A percentile compares a stretch with the other conserved stretches of the same genome.
Evolutionary conservation across 2,329 filamentous ascomycete genomes (phyloP).

Genomic region (Lasiodiplodia sp.): DNA sequence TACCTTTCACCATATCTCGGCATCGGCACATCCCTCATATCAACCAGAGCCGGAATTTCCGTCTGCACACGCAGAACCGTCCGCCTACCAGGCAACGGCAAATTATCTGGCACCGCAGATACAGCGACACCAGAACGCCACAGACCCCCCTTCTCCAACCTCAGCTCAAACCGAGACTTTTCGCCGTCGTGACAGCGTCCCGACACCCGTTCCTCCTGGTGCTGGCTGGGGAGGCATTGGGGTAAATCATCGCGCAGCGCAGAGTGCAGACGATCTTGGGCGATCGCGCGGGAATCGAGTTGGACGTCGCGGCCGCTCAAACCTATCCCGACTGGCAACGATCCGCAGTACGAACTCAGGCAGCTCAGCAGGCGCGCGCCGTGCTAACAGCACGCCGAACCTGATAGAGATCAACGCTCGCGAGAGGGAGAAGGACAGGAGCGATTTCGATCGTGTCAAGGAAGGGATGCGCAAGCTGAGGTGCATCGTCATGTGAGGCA

Average conservation of each 20-base stretch:
- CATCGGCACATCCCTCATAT: constrained; percentile 4
- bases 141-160: not conserved
- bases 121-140: not conserved
- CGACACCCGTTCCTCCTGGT: not conserved
- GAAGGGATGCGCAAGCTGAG: constrained; percentile 14
- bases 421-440: constrained; percentile 2
- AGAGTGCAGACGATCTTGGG: constrained; percentile 24
- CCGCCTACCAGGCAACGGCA: constrained; percentile 2
- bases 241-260: constrained; percentile 17
- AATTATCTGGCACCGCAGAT: not conserved
- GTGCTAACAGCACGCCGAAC: constrained; percentile 6
- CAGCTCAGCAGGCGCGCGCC: not conserved
- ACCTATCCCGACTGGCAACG: constrained; percentile 3
- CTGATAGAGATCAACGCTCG: constrained; percentile 6
- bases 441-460: constrained; percentile 9
- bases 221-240: not conserved
- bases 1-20: not conserved
- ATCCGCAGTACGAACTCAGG: constrained; percentile 21
- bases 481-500: constrained; percentile 19
- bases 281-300: not conserved
- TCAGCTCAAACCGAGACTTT: not conserved
- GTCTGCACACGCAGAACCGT: not conserved
- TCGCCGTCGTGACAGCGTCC: constrained; percentile 19
- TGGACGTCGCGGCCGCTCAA: not conserved
- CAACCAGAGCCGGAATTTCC: not conserved